Evolutionary conservation across 768 basidiomycete species (phyloP), one percentile per base, ranked within the genome.

Genomic region (Psilocybe azurescens): DNA sequence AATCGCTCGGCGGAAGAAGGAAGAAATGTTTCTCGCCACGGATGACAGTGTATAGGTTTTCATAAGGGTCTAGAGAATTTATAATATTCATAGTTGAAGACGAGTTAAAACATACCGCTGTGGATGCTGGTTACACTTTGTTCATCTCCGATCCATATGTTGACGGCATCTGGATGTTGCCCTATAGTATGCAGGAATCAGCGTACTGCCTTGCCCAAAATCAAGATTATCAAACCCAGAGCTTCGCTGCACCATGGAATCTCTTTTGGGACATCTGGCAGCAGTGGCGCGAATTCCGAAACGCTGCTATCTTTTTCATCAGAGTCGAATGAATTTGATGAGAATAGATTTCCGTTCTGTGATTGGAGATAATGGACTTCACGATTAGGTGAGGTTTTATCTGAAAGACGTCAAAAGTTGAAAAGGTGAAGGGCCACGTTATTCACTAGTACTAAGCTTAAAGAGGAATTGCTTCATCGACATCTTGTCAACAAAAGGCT

Each of bases 41-140:
- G 54, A 95, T 77, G 32, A 98, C 93, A 4, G 89, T 86, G 74
- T 97, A 97, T 58, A 97, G 86, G 72, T 97, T 98, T 77, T 97
- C 95, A 67, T 95, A 97, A 0, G 94, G 94, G 73, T 91, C 92
- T 93, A 8, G 30, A 51, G 44, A 30, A 49, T 13, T 33, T 58
- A 44, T 51, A 32, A 29, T 36, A 29, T 28, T 28, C n/a, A 56
- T 32, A 8, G 36, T 10, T n/a, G 11, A 5, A 18, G 58, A 30
- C 18, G 29, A 44, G 0, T 46, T 24, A 50, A 32, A 20, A 65
- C 79, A 55, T 65, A 93, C 94, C 95, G 69, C 86, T 91, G 72
- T 98, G 96, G 49, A 97, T 83, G 58, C 90, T 93, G 1, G 96
- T 97, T 13, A 87, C 78, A 69, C 93, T 95, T 60, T 79, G 77